Conservation (phyloP, 805 yeast genomes). For the Barnettozyma vustinii region DNA sequence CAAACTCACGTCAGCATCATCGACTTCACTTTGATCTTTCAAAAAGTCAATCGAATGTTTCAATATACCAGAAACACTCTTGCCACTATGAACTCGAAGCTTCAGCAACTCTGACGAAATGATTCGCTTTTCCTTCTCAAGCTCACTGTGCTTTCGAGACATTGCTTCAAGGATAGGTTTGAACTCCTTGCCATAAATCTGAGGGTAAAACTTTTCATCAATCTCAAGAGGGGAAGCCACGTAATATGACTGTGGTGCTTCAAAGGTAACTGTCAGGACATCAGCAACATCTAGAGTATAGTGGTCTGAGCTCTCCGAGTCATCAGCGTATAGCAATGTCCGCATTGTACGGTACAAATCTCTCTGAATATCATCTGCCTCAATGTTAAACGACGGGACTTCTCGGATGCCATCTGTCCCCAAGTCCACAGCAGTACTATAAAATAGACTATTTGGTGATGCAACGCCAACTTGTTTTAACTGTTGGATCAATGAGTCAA, state of each 20-base stretch:
- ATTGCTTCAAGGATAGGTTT: conserved; percentile 9
- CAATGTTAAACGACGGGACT: conserved; percentile 30
- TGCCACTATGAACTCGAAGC: conserved; percentile 29
- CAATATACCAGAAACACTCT: conserved; percentile 24
- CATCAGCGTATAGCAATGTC: conserved; percentile 19
- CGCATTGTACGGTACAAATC: conserved; percentile 32
- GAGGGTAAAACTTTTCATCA: conserved; percentile 33
- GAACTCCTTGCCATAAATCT: conserved; percentile 31
- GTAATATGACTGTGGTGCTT: conserved; percentile 11
- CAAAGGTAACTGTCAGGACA: conserved; percentile 30
- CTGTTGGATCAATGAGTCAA: conserved; percentile 9
- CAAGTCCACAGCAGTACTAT: conserved; percentile 4
- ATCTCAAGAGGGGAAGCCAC: conserved; percentile 25
- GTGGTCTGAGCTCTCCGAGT: conserved; percentile 16
- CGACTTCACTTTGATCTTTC: conserved; percentile 1
- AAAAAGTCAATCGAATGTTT: conserved; percentile 25
- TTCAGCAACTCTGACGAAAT: conserved; percentile 18
- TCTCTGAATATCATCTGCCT: conserved; percentile 25
- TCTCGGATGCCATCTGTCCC: conserved; percentile 2
- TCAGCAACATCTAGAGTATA: conserved; percentile 27
- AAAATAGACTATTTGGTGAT: conserved; percentile 5
- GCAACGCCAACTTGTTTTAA: conserved; percentile 6
- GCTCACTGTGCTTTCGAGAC: not conserved
- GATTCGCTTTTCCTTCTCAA: conserved; percentile 15
- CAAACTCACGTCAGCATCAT: not conserved